Conservation (phyloP, 768 basidiomycete species). For the Hericium erinaceus region DNA sequence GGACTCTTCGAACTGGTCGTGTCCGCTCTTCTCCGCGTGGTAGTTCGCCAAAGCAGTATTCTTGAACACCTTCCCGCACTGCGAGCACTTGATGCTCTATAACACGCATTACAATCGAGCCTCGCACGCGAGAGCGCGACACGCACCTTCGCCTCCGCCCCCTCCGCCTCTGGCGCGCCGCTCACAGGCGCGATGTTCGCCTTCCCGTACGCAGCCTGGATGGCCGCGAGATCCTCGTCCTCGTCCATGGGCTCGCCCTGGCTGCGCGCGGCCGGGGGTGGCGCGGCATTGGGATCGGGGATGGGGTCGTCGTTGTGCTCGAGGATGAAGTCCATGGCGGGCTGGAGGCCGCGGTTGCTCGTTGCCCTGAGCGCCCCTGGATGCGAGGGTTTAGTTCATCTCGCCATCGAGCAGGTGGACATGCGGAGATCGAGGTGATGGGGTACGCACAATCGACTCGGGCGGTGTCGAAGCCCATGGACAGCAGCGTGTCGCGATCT, state of each 20-base stretch:
- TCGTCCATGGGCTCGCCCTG: slow-evolving; percentile 36
- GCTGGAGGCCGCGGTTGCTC: slow-evolving; percentile 74
- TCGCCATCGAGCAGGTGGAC: background rate
- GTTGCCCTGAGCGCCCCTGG: slow-evolving; percentile 88
- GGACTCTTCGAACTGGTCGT: slow-evolving; percentile 93
- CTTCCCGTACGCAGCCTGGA: slow-evolving; percentile 38
- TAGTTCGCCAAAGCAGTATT: slow-evolving; percentile 85
- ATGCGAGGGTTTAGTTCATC: background rate
- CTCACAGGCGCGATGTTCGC: slow-evolving; percentile 22
- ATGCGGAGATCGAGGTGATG: background rate
- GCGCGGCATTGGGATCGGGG: slow-evolving; percentile 41
- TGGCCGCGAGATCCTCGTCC: slow-evolving; percentile 61
- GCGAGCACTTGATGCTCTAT: slow-evolving; percentile 75
- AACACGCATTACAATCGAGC: background rate
- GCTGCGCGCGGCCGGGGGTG: slow-evolving; percentile 16
- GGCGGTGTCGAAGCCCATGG: slow-evolving; percentile 81
- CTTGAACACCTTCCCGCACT: slow-evolving; percentile 80
- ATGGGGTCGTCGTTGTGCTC: slow-evolving; percentile 71
- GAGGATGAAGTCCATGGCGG: slow-evolving; percentile 83
- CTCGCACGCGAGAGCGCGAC: background rate
- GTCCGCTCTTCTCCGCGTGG: slow-evolving; percentile 92
- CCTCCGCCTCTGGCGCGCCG: slow-evolving; percentile 13
- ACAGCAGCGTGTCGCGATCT: slow-evolving; percentile 66
- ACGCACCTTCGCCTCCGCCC: slow-evolving; percentile 57
- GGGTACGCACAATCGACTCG: slow-evolving; percentile 72